These are phyloP conservation scores for Alternaria rosae DNA, from an alignment of 2,329 filamentous ascomycete species.

Conservation along the genomic window DNA sequence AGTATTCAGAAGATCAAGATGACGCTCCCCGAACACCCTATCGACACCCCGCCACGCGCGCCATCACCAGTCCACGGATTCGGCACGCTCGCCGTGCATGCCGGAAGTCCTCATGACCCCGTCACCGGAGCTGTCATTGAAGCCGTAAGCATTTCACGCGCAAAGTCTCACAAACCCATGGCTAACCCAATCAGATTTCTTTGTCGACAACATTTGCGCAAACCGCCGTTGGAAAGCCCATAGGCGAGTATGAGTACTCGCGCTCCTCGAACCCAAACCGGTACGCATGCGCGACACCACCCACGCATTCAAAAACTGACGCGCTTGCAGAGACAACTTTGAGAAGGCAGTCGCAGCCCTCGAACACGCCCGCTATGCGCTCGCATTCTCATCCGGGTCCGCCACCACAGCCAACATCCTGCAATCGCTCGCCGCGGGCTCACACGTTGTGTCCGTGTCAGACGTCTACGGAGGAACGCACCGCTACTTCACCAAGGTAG, in stretches of 20 bases:
- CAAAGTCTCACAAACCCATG: neutral
- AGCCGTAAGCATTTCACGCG: constrained; percentile 58
- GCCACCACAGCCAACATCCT: constrained; percentile 93
- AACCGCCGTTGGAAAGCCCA: constrained; percentile 81
- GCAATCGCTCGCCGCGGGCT: constrained; percentile 87
- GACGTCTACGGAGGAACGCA: constrained; percentile 99
- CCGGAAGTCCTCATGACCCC: constrained; percentile 88
- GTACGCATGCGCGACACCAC: constrained; percentile 41
- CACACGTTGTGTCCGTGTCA: constrained; percentile 94
- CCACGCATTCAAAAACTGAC: constrained; percentile 16
- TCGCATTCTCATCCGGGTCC: constrained; percentile 93
- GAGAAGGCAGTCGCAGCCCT: constrained; percentile 89
- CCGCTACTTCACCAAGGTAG: constrained; percentile 98
- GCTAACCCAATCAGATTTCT: constrained; percentile 69
- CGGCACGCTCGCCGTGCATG: constrained; percentile 93
- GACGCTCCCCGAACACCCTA: constrained; percentile 60
- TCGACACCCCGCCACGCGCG: constrained; percentile 76
- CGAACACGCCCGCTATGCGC: constrained; percentile 89
- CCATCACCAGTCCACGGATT: constrained; percentile 80
- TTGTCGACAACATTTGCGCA: constrained; percentile 98
- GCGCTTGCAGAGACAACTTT: constrained; percentile 75
- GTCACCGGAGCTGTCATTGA: constrained; percentile 94
- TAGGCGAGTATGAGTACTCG: constrained; percentile 92
- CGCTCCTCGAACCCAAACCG: constrained; percentile 92
- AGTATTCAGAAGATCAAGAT: constrained; percentile 30